Conservation (phyloP, 768 basidiomycete genomes). For the Lentinula aciculospora region DNA sequence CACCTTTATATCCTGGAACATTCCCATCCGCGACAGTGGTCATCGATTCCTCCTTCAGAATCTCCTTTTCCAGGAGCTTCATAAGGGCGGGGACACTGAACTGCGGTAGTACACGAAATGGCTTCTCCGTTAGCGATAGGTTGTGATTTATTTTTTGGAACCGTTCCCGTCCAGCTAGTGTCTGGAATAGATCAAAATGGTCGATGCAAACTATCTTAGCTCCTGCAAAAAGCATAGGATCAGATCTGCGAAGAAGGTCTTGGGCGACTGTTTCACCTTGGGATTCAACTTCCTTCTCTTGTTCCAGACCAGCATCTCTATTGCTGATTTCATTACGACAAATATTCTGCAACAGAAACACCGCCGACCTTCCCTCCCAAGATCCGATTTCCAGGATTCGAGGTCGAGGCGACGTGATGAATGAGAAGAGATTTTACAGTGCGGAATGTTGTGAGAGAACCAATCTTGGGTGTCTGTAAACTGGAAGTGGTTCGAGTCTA, state of each 20-base stretch:
- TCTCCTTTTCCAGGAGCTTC: slow-evolving; percentile 42
- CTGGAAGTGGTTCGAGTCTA: slow-evolving; percentile 16
- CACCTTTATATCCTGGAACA: not conserved
- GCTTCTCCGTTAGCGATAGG: slow-evolving; percentile 36
- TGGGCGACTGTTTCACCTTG: too few relatives aligned
- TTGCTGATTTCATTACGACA: slow-evolving; percentile 22
- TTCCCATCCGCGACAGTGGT: not conserved
- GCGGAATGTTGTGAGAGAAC: slow-evolving; percentile 40
- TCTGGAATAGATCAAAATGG: slow-evolving; percentile 50
- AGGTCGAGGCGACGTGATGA: slow-evolving; percentile 30
- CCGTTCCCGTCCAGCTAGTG: slow-evolving; percentile 41
- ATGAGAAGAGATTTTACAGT: slow-evolving; percentile 38
- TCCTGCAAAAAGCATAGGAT: not conserved
- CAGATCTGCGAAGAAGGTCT: not conserved
- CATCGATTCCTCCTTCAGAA: slow-evolving; percentile 9
- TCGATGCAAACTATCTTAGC: slow-evolving; percentile 47
- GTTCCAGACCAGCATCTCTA: slow-evolving; percentile 14
- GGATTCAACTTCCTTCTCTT: not conserved
- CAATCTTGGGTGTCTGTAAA: slow-evolving; percentile 54
- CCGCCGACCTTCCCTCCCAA: slow-evolving; percentile 60
- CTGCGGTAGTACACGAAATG: slow-evolving; percentile 38
- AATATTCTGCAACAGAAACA: slow-evolving; percentile 46
- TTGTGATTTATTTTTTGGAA: slow-evolving; percentile 40
- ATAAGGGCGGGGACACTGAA: slow-evolving; percentile 51
- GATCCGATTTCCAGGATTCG: slow-evolving; percentile 54